phyloP scores from a whole-genome alignment of 495 filamentous ascomycete species.

The Jackrogersella multiformis region DNA sequence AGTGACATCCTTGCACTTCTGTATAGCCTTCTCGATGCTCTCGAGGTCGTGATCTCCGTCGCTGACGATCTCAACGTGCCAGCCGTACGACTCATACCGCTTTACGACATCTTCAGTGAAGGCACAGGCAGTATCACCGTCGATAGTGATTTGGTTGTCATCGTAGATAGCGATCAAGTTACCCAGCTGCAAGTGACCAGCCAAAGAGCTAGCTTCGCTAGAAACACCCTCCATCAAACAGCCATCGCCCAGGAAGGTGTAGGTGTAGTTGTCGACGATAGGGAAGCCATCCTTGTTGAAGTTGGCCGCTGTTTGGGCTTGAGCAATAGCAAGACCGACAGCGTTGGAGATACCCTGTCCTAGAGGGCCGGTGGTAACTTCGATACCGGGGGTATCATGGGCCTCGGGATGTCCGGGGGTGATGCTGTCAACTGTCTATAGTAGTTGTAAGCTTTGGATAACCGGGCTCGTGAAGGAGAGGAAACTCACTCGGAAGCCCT shows the following conservation, averaged over 20 bases:
- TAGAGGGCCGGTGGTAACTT: conserved; percentile 97
- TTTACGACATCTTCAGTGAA: conserved; percentile 98
- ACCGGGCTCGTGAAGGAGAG: background rate
- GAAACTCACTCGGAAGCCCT: conserved; percentile 87
- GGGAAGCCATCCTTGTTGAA: conserved; percentile 99
- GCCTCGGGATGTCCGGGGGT: conserved; percentile 97
- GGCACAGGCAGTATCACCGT: conserved; percentile 92
- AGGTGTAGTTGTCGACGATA: conserved; percentile 96
- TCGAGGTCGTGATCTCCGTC: conserved; percentile 92
- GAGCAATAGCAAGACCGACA: conserved; percentile 95
- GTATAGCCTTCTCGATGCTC: conserved; percentile 87
- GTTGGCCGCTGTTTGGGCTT: conserved; percentile 84
- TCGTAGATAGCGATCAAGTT: conserved; percentile 98
- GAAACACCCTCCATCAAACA: conserved; percentile 99
- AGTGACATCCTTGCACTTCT: conserved; percentile 82
- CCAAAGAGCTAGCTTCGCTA: conserved; percentile 87
- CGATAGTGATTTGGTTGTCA: conserved; percentile 96
- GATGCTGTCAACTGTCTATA: conserved; percentile 84
- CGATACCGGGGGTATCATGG: conserved; percentile 94
- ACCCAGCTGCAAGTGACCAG: conserved; percentile 95
- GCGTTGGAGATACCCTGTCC: conserved; percentile 96
- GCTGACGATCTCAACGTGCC: conserved; percentile 87
- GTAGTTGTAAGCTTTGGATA: conserved; percentile 12
- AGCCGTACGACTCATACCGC: conserved; percentile 97
- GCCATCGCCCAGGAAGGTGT: conserved; percentile 94